Evolutionary conservation across 768 basidiomycete species (phyloP).

Genomic region (Amanita thiersii): DNA sequence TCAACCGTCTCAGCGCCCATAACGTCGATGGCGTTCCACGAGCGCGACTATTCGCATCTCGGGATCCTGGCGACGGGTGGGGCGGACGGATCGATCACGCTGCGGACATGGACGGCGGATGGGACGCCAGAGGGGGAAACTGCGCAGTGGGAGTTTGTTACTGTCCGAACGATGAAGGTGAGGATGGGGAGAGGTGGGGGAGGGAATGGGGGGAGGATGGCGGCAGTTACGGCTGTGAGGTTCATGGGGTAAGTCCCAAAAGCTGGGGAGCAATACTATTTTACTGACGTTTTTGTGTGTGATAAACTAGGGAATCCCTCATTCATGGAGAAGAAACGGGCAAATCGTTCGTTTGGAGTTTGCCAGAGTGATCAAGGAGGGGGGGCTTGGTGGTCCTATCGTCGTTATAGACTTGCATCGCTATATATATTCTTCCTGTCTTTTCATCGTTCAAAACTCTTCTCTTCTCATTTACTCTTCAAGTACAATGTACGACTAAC

Average conservation of each 20-base stretch:
- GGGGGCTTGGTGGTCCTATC: too few relatives aligned
- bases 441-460: too few relatives aligned
- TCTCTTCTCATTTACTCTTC: too few relatives aligned
- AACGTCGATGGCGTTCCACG: conserved; percentile 78
- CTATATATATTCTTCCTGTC: too few relatives aligned
- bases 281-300: neutral
- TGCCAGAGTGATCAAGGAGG: conserved; percentile 53
- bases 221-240: conserved; percentile 67
- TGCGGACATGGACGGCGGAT: conserved; percentile 83
- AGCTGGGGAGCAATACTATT: too few relatives aligned
- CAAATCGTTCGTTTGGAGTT: conserved; percentile 46
- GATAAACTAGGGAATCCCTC: conserved; percentile 38
- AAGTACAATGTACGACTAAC: too few relatives aligned
- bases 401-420: too few relatives aligned
- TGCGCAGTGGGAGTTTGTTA: conserved; percentile 70
- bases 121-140: conserved; percentile 57
- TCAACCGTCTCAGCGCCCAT: conserved; percentile 45
- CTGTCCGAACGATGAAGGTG: conserved; percentile 59
- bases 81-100: conserved; percentile 63
- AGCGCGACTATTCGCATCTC: conserved; percentile 75
- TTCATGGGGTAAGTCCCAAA: conserved; percentile 75
- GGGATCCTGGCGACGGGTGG: conserved; percentile 80
- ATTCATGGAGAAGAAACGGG: conserved; percentile 63
- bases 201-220: conserved; percentile 28
- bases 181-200: conserved; percentile 28